Evolutionary conservation across 2,329 filamentous ascomycete genomes (phyloP), one percentile per base, ranked within the genome.

Genomic region (Ophiostoma fasciatum): DNA sequence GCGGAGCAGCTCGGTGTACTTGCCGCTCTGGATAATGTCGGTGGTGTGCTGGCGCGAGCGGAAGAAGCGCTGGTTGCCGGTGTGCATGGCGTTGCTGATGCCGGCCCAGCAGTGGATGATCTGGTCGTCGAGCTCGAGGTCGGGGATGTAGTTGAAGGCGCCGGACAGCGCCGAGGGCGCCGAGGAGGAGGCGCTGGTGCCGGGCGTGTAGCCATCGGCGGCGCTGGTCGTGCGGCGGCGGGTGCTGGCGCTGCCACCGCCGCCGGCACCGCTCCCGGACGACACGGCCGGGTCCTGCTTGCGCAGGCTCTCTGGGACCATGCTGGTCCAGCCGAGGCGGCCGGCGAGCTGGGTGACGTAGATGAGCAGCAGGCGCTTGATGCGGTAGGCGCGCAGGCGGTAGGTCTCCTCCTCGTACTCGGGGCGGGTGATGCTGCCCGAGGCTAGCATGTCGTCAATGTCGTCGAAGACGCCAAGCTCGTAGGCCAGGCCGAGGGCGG

Each of bases 401-500:
- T 87, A 87, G 0, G 69, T 66, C 47, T 82, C 77, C 40, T 92
- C 81, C 40, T 85, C 77, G 40, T 77, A 78, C 50, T 78, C 71
- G 4, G 72, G 72, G 22, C 71, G 63, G 13, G 66, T 67, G 45
- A 75, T 73, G 41, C 68, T 62, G 40, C 69, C 62, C 34, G 72
- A 62, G 40, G 67, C 68, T 37, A 78, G 56, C 47, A 74, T 52
- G 48, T 87, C 81, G 39, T 82, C 83, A 45, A 87, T 83, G 40
- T 87, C 76, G 46, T 96, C 90, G 48, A 96, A 98, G 3, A 98
- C 84, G 10, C 90, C 90, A 22, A 98, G 73, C 55, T 98, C 90
- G 46, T 93, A 93, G 0, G 82, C 84, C 26, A 96, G 64, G 1
- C 85, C 82, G 63, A 88, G 82, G 12, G 84, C 85, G 26, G 85